phyloP scores from a whole-genome alignment of 495 filamentous ascomycete genomes.

The Penicillium daleae region DNA sequence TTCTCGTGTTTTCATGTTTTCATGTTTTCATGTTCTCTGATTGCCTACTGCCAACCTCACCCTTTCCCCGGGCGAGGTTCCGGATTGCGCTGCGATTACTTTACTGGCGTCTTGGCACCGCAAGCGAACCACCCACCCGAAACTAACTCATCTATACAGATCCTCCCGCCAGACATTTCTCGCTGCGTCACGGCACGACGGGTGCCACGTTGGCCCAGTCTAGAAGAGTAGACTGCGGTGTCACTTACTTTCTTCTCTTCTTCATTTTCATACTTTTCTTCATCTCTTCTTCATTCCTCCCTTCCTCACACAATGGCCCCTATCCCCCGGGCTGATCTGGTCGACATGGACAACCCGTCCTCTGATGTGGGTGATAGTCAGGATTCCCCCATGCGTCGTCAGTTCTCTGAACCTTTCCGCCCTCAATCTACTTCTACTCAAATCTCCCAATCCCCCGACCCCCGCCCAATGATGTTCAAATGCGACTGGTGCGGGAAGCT shows the following conservation, averaged over 20 bases:
- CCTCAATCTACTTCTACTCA: conserved; percentile 43
- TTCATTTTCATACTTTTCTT: conserved; percentile 12
- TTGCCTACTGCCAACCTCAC: conserved; percentile 2
- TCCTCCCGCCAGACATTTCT: conserved; percentile 21
- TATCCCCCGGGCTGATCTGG: conserved; percentile 37
- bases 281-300: conserved; percentile 6
- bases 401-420: conserved; percentile 49
- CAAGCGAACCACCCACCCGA: conserved; percentile 41
- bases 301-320: conserved; percentile 37
- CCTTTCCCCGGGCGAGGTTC: conserved; percentile 18
- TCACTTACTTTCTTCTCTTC: conserved; percentile 3
- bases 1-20: conserved; percentile 1
- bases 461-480: conserved; percentile 28
- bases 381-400: conserved; percentile 48
- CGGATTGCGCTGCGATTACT: conserved; percentile 37
- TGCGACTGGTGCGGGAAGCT: conserved; percentile 47
- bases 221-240: not conserved
- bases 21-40: conserved; percentile 1
- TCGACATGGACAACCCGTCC: conserved; percentile 45
- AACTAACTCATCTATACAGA: conserved; percentile 43
- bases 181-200: conserved; percentile 16
- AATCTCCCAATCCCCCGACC: conserved; percentile 43
- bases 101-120: conserved; percentile 47
- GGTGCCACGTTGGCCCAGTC: conserved; percentile 8
- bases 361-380: conserved; percentile 46